Evolutionary conservation across 1,284 basidiomycete genomes (phyloP), one percentile per base, ranked within the genome.

Genomic region (Austroboletus novae-zelandiae): DNA sequence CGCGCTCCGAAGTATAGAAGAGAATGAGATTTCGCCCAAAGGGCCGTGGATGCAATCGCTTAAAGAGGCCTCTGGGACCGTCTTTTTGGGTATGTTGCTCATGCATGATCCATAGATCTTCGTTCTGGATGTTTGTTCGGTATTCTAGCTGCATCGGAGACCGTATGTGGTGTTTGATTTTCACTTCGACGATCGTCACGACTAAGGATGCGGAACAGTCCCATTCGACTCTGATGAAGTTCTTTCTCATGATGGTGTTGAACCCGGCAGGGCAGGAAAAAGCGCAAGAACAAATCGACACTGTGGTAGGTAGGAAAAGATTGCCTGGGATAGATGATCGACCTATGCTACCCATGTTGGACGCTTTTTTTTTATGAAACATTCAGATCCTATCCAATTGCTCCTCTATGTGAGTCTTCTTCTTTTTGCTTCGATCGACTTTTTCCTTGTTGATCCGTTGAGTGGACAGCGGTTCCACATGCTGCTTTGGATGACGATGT

Each of bases 221-320:
- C 1, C 23, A 30, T 17, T 9, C 48, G 0, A 29, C 18, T 8
- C 5, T 57, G 27, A 43, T n/a, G 54, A 55, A 58, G 5, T 67
- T 71, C 41, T 56, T 73, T 20, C 51, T 74, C 10, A 60, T 63
- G 34, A 70, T 74, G 64, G 45, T 63, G 11, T 25, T 61, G 9
- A 46, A 64, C 40, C 71, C 68, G 0, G 53, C 57, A 5, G 62
- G 61, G 0, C 66, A 70, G 37, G 47, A 48, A 9, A 64, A 57
- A 37, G 59, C 64, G 0, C 68, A 69, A 36, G 46, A 45, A 4
- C 62, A 74, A 42, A 55, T 74, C 2, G 69, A 74, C 29, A 18
- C 35, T 8, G 59, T 72, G 1, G 53, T 70, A 2, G 61, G 62
- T 2, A 44, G 27, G 2, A 50, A 57, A 5, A 59, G 61, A 7